Evolutionary conservation across 768 basidiomycete genomes (phyloP).

Genomic region (Tricholoma matsutake): DNA sequence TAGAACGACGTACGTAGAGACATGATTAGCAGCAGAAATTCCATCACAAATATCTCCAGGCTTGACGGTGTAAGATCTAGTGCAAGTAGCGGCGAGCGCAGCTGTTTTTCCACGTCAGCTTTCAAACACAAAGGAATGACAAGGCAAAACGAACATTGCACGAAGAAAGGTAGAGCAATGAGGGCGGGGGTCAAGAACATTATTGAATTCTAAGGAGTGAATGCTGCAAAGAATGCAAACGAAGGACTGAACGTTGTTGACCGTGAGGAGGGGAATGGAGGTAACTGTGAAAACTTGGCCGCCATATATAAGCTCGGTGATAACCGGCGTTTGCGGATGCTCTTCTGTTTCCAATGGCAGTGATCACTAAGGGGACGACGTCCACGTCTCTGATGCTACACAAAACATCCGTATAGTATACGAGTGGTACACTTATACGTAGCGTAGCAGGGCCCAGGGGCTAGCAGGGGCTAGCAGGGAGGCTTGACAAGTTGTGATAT

Average conservation of each 20-base stretch:
- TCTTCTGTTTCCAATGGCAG: too few relatives aligned
- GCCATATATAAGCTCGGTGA: constrained; percentile 16
- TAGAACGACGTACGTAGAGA: constrained; percentile 51
- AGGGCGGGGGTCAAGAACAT: constrained; percentile 34
- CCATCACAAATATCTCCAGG: constrained; percentile 62
- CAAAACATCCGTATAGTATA: too few relatives aligned
- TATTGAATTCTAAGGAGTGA: constrained; percentile 15
- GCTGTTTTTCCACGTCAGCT: constrained; percentile 15
- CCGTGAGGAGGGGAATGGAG: constrained; percentile 6
- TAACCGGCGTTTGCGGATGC: neutral
- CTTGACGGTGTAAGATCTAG: constrained; percentile 58
- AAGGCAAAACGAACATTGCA: constrained; percentile 32
- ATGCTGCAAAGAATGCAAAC: constrained; percentile 18
- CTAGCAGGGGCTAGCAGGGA: too few relatives aligned
- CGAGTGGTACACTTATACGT: too few relatives aligned
- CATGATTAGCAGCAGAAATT: constrained; percentile 60
- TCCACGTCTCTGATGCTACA: too few relatives aligned
- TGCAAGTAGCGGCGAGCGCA: constrained; percentile 41
- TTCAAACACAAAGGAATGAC: neutral
- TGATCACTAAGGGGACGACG: too few relatives aligned
- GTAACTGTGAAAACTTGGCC: neutral
- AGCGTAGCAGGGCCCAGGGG: too few relatives aligned
- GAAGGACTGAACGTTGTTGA: constrained; percentile 16
- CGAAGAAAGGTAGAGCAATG: constrained; percentile 45
- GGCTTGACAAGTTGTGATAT: too few relatives aligned